Conservation (phyloP, 371 early-diverging fungal genomes). For the Mucor saturninus region DNA sequence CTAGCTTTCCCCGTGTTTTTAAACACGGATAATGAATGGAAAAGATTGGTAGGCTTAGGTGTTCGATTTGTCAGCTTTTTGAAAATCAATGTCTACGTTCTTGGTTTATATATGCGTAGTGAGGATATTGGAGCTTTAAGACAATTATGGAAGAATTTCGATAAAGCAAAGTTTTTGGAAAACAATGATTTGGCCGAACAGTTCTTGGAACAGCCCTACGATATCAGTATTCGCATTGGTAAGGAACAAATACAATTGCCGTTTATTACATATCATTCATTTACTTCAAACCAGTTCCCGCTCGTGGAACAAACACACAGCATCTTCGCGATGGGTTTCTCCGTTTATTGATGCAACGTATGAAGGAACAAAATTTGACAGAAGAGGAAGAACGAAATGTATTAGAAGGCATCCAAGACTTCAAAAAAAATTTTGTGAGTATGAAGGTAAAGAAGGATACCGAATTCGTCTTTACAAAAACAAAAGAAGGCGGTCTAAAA, state of each 20-base stretch:
- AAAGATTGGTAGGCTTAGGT: slow-evolving; percentile 67
- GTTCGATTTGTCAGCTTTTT: slow-evolving; percentile 73
- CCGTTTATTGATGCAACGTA: slow-evolving; percentile 56
- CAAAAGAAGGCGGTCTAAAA: slow-evolving; percentile 57
- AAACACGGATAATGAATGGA: slow-evolving; percentile 40
- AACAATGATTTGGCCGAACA: slow-evolving; percentile 34
- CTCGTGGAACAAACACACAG: slow-evolving; percentile 66
- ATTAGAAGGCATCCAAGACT: slow-evolving; percentile 59
- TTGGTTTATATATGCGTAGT: slow-evolving; percentile 64
- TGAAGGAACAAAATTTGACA: slow-evolving; percentile 43
- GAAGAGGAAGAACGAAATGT: slow-evolving; percentile 55
- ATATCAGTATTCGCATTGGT: slow-evolving; percentile 42
- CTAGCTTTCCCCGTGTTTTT: slow-evolving; percentile 43
- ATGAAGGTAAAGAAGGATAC: slow-evolving; percentile 65
- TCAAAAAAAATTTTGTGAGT: slow-evolving; percentile 66
- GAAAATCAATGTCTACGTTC: slow-evolving; percentile 68
- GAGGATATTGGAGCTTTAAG: slow-evolving; percentile 46
- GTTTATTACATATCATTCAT: too few relatives aligned
- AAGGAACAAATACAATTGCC: too few relatives aligned
- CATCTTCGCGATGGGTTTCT: slow-evolving; percentile 75
- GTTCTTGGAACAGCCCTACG: slow-evolving; percentile 50
- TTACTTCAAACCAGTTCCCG: slow-evolving; percentile 42
- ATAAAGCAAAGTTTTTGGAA: slow-evolving; percentile 42
- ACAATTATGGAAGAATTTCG: slow-evolving; percentile 46
- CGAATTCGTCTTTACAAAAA: slow-evolving; percentile 68